phyloP scores from a whole-genome alignment of 2,329 filamentous ascomycete genomes.

The Diaporthe capsici region DNA sequence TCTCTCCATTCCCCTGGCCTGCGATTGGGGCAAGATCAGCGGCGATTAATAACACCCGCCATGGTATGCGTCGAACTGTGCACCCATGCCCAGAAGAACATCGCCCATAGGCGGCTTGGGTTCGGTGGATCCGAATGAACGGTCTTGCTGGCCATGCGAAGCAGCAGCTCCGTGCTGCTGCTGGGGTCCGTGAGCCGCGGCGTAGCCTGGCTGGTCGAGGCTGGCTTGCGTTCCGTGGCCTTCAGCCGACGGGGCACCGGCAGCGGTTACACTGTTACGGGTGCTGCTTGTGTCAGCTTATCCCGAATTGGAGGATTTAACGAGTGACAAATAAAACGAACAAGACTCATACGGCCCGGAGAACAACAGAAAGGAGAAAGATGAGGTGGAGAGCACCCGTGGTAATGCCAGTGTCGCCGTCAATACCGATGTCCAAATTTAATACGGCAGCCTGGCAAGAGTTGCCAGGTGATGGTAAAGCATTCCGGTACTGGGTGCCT shows the following conservation, averaged over 20 bases:
- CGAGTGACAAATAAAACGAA: not conserved
- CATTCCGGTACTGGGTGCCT: slow-evolving; percentile 78
- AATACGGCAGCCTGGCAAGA: slow-evolving; percentile 67
- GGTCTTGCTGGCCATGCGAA: not conserved
- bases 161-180: too few species aligned
- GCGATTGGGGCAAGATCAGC: not conserved
- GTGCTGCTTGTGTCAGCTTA: not conserved
- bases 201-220: too few species aligned
- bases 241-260: not conserved
- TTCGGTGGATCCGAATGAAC: too few species aligned
- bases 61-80: slow-evolving; percentile 21
- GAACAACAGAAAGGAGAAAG: not conserved
- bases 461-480: slow-evolving; percentile 93
- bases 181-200: not conserved
- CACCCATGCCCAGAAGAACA: slow-evolving; percentile 2
- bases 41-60: not conserved
- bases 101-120: not conserved
- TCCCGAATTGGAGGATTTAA: too few species aligned
- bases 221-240: not conserved
- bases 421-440: not conserved
- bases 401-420: not conserved
- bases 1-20: not conserved
- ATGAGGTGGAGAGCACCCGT: not conserved
- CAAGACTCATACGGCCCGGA: not conserved
- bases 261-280: not conserved